These are phyloP conservation scores for Gryganskiella cystojenkinii DNA, from an alignment of 192 early-diverging fungal genomes.

Conservation along the genomic window DNA sequence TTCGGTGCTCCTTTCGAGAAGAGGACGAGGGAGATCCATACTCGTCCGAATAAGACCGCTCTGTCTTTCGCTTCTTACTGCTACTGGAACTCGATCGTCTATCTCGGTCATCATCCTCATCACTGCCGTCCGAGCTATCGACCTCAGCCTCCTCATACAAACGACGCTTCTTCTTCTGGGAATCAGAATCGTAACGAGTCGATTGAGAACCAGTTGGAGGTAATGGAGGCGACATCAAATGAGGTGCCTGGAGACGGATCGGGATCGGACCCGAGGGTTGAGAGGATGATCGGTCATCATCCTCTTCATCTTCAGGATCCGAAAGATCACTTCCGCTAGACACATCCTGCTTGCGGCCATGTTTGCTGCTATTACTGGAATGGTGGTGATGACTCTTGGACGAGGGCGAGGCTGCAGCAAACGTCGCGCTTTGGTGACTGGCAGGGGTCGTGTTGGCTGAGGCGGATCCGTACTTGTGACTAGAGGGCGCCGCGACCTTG, in stretches of 20 bases:
- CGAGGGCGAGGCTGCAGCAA: not conserved
- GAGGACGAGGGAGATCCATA: slow-evolving; percentile 30
- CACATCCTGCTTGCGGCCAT: slow-evolving; percentile 10
- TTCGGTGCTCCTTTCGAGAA: slow-evolving; percentile 21
- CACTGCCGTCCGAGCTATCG: slow-evolving; percentile 1
- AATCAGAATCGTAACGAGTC: slow-evolving; percentile 36
- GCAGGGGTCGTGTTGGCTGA: slow-evolving; percentile 21
- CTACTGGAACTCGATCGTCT: slow-evolving; percentile 8
- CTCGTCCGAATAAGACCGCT: slow-evolving; percentile 38
- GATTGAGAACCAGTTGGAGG: not conserved
- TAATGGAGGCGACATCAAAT: slow-evolving; percentile 14
- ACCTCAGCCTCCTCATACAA: slow-evolving; percentile 2
- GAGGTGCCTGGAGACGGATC: slow-evolving; percentile 43
- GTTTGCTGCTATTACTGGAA: slow-evolving; percentile 13
- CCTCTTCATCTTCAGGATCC: slow-evolving; percentile 35
- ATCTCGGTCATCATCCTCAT: slow-evolving; percentile 11
- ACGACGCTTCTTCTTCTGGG: slow-evolving; percentile 25
- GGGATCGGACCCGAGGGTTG: not conserved
- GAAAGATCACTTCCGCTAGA: slow-evolving; percentile 46
- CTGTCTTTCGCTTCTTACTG: slow-evolving; percentile 20
- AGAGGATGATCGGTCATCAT: slow-evolving; percentile 9
- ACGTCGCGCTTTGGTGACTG: not conserved
- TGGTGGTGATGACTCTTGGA: slow-evolving; percentile 2
- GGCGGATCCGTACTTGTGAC: not conserved
- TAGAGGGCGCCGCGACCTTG: slow-evolving; percentile 17